A percentile compares a stretch with the other conserved stretches of the same genome.
These are phyloP conservation scores for Ustilago curta DNA, from an alignment of 1,284 basidiomycete species.

Conservation along the genomic window DNA sequence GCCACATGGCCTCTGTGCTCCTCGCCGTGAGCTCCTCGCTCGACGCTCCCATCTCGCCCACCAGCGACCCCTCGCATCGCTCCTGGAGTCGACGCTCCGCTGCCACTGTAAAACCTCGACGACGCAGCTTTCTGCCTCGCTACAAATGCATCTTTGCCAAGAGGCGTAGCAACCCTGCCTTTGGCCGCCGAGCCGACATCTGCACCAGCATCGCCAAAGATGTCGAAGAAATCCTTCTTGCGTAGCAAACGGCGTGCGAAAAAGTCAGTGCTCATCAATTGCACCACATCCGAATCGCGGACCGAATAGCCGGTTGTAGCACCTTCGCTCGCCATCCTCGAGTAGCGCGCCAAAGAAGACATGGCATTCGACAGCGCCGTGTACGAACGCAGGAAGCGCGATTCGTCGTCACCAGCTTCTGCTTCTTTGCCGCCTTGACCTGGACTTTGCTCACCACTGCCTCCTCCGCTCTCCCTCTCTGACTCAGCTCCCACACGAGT, in stretches of 20 bases:
- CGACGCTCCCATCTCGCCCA: not conserved
- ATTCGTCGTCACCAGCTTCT: conserved; percentile 34
- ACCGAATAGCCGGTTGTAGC: conserved; percentile 41
- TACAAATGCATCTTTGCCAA: conserved; percentile 22
- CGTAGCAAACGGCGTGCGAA: conserved; percentile 41
- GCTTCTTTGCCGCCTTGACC: conserved; percentile 4
- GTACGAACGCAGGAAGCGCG: conserved; percentile 58
- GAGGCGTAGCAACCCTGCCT: conserved; percentile 17
- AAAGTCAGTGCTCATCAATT: conserved; percentile 60
- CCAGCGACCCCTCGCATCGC: conserved; percentile 10
- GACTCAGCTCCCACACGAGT: conserved; percentile 6
- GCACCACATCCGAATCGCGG: conserved; percentile 59
- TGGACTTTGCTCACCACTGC: not conserved
- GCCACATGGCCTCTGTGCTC: conserved; percentile 8
- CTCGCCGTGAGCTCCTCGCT: conserved; percentile 9
- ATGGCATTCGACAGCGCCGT: conserved; percentile 57
- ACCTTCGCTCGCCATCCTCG: conserved; percentile 34
- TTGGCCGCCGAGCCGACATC: conserved; percentile 11
- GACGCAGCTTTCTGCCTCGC: conserved; percentile 22
- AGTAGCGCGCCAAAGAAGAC: conserved; percentile 47
- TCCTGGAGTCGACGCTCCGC: conserved; percentile 42
- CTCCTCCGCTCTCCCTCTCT: conserved; percentile 8
- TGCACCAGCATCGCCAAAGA: conserved; percentile 19
- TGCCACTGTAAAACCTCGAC: conserved; percentile 40
- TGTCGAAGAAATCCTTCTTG: conserved; percentile 47